Evolutionary conservation across 352 stramenopile species (phyloP).

Genomic region (Phytopythium kandeliae): DNA sequence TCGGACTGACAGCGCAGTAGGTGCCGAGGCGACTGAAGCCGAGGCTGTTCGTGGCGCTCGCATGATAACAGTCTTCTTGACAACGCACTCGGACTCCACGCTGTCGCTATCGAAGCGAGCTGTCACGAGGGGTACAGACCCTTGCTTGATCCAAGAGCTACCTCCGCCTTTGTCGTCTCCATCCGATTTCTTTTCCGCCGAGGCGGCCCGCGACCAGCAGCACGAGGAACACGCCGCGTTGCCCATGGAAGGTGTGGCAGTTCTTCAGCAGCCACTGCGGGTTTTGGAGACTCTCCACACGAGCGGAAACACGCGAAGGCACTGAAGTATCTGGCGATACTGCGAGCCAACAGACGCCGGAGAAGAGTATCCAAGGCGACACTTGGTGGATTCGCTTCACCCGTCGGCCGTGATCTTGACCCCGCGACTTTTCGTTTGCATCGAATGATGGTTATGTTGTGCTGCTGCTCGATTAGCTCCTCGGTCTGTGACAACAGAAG

Average conservation of each 20-base stretch:
- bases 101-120: slow-evolving; percentile 27
- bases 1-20: slow-evolving; percentile 2
- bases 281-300: not conserved
- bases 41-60: slow-evolving; percentile 24
- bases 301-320: not conserved
- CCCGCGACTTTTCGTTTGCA: not conserved
- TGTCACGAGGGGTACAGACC: slow-evolving; percentile 52
- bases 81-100: slow-evolving; percentile 20
- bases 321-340: not conserved
- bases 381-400: not conserved
- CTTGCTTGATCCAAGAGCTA: slow-evolving; percentile 55
- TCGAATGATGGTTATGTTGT: not conserved
- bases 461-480: no score
- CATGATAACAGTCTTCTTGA: slow-evolving; percentile 57
- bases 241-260: not conserved
- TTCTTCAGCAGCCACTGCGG: no score
- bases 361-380: slow-evolving; percentile 1
- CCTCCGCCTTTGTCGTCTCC: slow-evolving; percentile 17
- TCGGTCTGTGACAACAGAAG: not conserved
- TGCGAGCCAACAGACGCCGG: not conserved
- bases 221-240: slow-evolving; percentile 7
- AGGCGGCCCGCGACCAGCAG: slow-evolving; percentile 3
- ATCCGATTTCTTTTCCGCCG: slow-evolving; percentile 2
- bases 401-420: not conserved
- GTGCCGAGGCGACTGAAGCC: slow-evolving; percentile 6